These are phyloP conservation scores for Lentinula raphanica DNA, from an alignment of 768 basidiomycete genomes.

Conservation along the genomic window DNA sequence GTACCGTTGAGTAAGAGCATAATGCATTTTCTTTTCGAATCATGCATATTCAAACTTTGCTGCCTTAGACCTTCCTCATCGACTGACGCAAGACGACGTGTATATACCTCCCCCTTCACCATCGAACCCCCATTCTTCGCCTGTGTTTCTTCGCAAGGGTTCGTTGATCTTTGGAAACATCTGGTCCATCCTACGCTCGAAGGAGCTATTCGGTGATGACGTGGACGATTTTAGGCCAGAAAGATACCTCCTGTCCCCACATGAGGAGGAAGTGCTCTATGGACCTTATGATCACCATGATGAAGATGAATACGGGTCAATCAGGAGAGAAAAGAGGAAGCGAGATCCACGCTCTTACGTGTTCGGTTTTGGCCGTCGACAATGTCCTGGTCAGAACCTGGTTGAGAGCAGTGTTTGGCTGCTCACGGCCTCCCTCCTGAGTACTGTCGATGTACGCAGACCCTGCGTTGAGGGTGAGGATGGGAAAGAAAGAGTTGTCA, in stretches of 20 bases:
- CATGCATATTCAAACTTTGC: not conserved
- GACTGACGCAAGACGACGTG: constrained; percentile 60
- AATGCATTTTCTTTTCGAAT: not conserved
- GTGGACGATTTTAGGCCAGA: constrained; percentile 15
- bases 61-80: constrained; percentile 53
- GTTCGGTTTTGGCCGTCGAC: constrained; percentile 51
- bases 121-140: constrained; percentile 45
- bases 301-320: constrained; percentile 11
- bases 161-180: constrained; percentile 51
- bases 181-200: constrained; percentile 32
- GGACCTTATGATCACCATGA: not conserved
- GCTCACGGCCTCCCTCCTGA: constrained; percentile 48
- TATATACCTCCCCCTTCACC: constrained; percentile 40
- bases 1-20: constrained; percentile 50
- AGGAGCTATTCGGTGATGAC: constrained; percentile 2
- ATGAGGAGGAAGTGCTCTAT: constrained; percentile 15
- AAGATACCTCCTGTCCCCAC: constrained; percentile 13
- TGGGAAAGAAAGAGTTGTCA: not conserved
- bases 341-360: constrained; percentile 41
- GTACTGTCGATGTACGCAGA: constrained; percentile 52
- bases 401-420: constrained; percentile 63
- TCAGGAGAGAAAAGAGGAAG: constrained; percentile 21
- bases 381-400: constrained; percentile 60
- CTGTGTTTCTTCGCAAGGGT: constrained; percentile 5
- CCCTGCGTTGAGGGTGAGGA: constrained; percentile 37